Percentiles rank a stretch among this genome's conserved stretches.
Evolutionary conservation across 257 asterid species (phyloP).

Genomic region (Orobanche coerulescens): DNA sequence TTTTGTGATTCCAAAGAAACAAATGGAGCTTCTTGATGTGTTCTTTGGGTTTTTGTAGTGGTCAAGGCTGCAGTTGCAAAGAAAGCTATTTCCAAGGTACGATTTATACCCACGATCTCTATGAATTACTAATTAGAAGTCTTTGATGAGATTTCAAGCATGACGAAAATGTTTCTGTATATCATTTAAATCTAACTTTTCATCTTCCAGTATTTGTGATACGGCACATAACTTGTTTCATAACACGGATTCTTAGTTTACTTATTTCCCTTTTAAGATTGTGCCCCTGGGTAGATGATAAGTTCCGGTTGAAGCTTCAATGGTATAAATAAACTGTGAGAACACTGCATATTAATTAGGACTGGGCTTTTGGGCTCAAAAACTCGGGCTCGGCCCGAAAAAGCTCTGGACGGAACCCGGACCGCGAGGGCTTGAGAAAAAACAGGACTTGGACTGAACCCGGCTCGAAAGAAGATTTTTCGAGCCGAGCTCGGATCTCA

Average conservation of each 20-base stretch:
- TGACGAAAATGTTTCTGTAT: neutral
- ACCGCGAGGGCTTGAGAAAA: too few relatives aligned
- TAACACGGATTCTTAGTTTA: neutral
- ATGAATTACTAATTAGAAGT: neutral
- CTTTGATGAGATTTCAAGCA: neutral
- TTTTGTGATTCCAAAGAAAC: neutral
- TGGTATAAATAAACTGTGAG: neutral
- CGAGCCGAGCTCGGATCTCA: too few relatives aligned
- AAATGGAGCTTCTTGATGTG: neutral
- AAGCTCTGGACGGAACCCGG: too few relatives aligned
- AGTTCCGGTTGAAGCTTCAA: neutral
- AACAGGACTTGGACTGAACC: too few relatives aligned
- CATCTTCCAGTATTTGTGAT: neutral
- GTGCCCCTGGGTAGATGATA: neutral
- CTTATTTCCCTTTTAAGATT: neutral
- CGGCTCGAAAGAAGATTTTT: too few relatives aligned
- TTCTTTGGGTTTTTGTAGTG: constrained; percentile 34
- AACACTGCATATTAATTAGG: too few relatives aligned
- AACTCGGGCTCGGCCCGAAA: too few relatives aligned
- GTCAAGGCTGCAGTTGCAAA: constrained; percentile 46
- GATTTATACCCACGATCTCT: neutral
- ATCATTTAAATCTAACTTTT: neutral
- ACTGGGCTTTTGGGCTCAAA: too few relatives aligned
- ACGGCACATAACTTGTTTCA: too few relatives aligned
- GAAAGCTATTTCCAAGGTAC: constrained; percentile 58